phyloP scores from a whole-genome alignment of 768 basidiomycete species.

The Dioszegia crocea region DNA sequence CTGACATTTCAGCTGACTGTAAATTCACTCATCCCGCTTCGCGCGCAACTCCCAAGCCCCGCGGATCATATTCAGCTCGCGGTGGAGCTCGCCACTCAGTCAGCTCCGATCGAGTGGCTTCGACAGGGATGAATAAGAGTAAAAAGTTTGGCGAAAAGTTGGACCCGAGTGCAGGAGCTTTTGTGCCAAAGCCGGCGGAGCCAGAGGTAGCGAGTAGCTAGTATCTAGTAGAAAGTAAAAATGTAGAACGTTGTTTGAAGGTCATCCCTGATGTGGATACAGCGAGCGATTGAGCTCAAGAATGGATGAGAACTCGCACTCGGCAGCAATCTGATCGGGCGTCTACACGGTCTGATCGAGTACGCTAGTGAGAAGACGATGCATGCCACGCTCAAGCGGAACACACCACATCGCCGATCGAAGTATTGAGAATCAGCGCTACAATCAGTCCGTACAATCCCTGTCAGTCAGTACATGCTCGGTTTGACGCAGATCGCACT shows the following conservation, averaged over 20 bases:
- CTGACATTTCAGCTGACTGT: constrained; percentile 60
- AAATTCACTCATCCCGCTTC: constrained; percentile 81
- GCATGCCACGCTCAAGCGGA: not conserved
- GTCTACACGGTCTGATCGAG: too few species aligned
- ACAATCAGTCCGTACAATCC: constrained; percentile 58
- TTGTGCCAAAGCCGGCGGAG: constrained; percentile 12
- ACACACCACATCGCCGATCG: constrained; percentile 55
- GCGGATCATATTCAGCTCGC: constrained; percentile 8
- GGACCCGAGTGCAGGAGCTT: constrained; percentile 26
- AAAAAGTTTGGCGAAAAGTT: constrained; percentile 38
- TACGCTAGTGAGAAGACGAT: too few species aligned
- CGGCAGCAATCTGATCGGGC: too few species aligned
- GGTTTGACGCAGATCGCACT: constrained; percentile 51
- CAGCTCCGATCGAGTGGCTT: constrained; percentile 4
- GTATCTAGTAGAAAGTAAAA: not conserved
- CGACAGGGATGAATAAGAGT: constrained; percentile 33
- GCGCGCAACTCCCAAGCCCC: constrained; percentile 22
- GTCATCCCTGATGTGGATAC: too few species aligned
- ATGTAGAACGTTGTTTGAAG: too few species aligned
- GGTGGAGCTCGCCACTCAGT: not conserved
- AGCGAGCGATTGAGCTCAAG: too few species aligned
- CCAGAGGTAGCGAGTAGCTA: constrained; percentile 18
- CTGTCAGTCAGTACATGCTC: constrained; percentile 10
- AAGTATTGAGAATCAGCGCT: constrained; percentile 85
- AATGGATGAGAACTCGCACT: too few species aligned